Evolutionary conservation across 257 asterid species (phyloP).

Genomic region (Voacanga thouarsii): DNA sequence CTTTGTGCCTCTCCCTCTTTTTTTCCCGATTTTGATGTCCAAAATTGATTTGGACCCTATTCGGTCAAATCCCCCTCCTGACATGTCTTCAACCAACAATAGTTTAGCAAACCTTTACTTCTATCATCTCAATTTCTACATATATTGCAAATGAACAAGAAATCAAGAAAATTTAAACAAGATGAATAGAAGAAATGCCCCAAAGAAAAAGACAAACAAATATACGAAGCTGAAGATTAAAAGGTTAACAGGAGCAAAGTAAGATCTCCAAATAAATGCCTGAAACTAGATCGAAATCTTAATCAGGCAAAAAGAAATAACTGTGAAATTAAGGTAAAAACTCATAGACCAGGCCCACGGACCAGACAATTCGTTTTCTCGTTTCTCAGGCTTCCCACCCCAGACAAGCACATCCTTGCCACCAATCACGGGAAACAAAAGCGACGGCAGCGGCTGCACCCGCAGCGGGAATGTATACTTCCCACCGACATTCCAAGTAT

Average conservation of each 20-base stretch:
- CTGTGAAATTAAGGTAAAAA: background rate
- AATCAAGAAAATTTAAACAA: background rate
- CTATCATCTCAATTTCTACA: conserved; percentile 81
- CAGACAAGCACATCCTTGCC: conserved; percentile 70
- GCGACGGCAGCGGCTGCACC: conserved; percentile 44
- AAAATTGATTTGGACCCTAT: no score
- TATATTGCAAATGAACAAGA: background rate
- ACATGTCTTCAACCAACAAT: conserved; percentile 98
- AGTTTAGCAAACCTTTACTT: conserved; percentile 92
- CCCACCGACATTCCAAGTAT: background rate
- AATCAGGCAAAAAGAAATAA: background rate
- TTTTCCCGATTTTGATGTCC: no score
- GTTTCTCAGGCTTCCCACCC: conserved; percentile 52
- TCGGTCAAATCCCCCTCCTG: conserved; percentile 99
- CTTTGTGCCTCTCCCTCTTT: no score
- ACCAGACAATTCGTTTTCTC: conserved; percentile 72
- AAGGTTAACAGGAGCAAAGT: background rate
- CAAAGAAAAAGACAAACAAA: background rate
- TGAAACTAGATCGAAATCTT: background rate
- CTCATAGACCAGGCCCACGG: conserved; percentile 5
- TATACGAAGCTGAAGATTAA: background rate
- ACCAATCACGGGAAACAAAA: conserved; percentile 63
- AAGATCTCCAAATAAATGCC: conserved; percentile 1
- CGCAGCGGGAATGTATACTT: conserved; percentile 40
- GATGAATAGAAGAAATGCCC: background rate